These are phyloP conservation scores for Pleoardoris graminearum DNA, from an alignment of 2,329 filamentous ascomycete genomes.

Conservation along the genomic window DNA sequence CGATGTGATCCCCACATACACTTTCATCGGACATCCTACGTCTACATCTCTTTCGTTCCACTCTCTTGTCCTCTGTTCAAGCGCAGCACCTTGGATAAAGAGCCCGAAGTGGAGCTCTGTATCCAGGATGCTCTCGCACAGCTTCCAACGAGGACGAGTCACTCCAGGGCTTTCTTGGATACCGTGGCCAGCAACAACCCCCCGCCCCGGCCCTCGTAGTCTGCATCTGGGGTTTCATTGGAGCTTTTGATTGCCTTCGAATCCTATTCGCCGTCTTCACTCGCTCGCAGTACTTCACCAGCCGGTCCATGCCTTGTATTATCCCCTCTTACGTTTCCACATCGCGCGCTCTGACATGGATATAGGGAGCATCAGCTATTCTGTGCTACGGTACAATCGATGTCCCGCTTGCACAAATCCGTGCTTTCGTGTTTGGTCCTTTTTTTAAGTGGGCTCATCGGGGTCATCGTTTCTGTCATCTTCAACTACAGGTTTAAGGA, in stretches of 20 bases:
- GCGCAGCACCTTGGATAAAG: too few relatives aligned
- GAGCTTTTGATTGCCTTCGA: slow-evolving; percentile 49
- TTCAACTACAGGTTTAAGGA: slow-evolving; percentile 46
- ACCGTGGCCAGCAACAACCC: slow-evolving; percentile 37
- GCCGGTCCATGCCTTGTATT: slow-evolving; percentile 47
- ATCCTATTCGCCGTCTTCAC: slow-evolving; percentile 47
- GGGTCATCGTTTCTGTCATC: slow-evolving; percentile 50
- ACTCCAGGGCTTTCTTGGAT: slow-evolving; percentile 66
- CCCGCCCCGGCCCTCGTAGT: slow-evolving; percentile 37
- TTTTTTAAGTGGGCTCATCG: slow-evolving; percentile 49
- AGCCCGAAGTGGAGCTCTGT: slow-evolving; percentile 29
- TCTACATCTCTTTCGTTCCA: too few relatives aligned
- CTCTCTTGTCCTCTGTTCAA: too few relatives aligned
- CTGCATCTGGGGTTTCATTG: slow-evolving; percentile 49
- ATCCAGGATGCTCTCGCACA: slow-evolving; percentile 38
- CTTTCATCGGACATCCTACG: too few relatives aligned
- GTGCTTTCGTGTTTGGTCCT: slow-evolving; percentile 51
- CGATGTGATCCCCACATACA: too few relatives aligned
- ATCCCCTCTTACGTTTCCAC: slow-evolving; percentile 46
- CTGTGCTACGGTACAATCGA: slow-evolving; percentile 52
- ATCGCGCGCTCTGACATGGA: slow-evolving; percentile 10
- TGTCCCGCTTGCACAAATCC: slow-evolving; percentile 51
- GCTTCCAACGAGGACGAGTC: slow-evolving; percentile 68
- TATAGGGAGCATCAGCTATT: slow-evolving; percentile 51
- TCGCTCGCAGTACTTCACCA: slow-evolving; percentile 45